Evolutionary conservation across 768 basidiomycete species (phyloP), one percentile per base, ranked within the genome.

Genomic region (Panellus pusillus): DNA sequence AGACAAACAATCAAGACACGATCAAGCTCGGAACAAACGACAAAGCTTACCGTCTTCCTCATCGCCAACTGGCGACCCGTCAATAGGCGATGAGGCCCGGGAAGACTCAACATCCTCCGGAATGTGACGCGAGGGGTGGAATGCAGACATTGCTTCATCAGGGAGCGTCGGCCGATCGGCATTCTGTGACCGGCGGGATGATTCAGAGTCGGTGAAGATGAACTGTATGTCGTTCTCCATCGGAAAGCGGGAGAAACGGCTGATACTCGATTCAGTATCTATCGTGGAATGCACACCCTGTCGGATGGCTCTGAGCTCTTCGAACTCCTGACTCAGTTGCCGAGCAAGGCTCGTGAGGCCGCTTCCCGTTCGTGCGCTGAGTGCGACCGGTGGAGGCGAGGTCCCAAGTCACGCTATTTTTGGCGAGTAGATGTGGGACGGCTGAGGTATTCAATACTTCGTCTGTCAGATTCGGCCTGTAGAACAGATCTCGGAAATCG

Each of bases 401-500:
- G 50, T 75, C 75, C 71, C 72, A 75, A 18, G 72, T 68, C 11
- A 66, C 59, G 32, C 63, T 60, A 9, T n/a, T 62, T 58, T 9
- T 63, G 55, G 40, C 63, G 61, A 9, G 15, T 20, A 18, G 59
- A 61, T 14, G 15, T n/a, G 1, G 59, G 73, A 61, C 36, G 65
- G 58, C 24, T 69, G 61, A 24, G 67, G 65, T 63, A 57, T 39
- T 70, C 65, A 41, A 62, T 50, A 51, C 29, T 65, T 59, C 27
- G 60, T 60, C 52, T 40, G 55, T 53, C 54, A 60, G 55, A 47
- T 60, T 66, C 6, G 86, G 86, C 38, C 72, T 74, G 65, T 86
- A 90, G 68, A 91, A 91, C 9, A 91, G 72, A 62, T 90, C 86
- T 35, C 80, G 81, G 72, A 87, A 91, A 11, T 79, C 75, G n/a